Conservation (phyloP, 169 alveolate species). For the Eimeria nieschulzi region DNA sequence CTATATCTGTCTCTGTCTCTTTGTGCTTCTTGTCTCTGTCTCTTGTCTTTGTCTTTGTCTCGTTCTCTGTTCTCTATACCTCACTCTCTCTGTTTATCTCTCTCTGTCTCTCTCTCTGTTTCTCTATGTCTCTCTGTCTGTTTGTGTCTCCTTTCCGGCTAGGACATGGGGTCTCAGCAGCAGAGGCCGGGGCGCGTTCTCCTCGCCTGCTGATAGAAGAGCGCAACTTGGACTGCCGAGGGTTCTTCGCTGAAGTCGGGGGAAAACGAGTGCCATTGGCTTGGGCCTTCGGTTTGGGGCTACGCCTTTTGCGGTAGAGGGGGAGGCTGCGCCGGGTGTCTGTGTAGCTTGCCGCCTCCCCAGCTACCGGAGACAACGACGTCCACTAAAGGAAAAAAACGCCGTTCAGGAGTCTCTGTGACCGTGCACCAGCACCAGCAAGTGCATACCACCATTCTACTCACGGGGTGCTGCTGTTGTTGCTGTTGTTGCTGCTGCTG, state of each 20-base stretch:
- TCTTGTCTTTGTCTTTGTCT: no score
- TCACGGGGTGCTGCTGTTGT: background rate
- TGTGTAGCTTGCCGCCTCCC: constrained; percentile 44
- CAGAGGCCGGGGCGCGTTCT: no score
- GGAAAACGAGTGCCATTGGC: constrained; percentile 9
- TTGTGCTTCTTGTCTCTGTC: no score
- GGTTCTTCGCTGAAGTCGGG: constrained; percentile 29
- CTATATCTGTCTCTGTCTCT: no score
- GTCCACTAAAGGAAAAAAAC: constrained; percentile 1
- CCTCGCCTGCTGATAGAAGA: constrained; percentile 2
- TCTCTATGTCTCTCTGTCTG: no score
- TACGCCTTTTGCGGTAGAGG: constrained; percentile 23
- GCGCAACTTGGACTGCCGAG: constrained; percentile 6
- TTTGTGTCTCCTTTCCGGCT: no score
- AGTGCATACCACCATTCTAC: background rate
- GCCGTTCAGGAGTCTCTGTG: constrained; percentile 30
- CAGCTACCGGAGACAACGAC: background rate
- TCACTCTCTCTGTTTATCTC: no score
- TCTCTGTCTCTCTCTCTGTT: no score
- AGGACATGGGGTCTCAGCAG: no score
- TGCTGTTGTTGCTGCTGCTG: background rate
- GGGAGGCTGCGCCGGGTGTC: background rate
- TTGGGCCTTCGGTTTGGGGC: constrained; percentile 18
- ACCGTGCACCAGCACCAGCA: constrained; percentile 25
- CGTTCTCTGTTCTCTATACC: no score